Evolutionary conservation across 1,284 basidiomycete genomes (phyloP).

Genomic region (Coniophora puteana): DNA sequence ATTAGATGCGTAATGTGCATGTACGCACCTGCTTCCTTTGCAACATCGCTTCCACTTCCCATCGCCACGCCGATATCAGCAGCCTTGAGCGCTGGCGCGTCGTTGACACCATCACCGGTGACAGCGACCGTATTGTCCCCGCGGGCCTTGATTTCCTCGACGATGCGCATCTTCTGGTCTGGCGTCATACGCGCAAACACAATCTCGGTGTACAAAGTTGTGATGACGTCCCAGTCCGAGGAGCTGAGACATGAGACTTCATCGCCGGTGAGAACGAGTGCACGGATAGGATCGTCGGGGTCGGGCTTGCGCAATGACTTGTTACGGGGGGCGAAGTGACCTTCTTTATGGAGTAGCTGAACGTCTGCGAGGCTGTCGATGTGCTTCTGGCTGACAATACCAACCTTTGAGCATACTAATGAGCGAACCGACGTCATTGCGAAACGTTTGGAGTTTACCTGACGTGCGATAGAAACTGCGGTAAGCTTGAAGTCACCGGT

Average conservation of each 20-base stretch:
- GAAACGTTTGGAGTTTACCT: conserved; percentile 46
- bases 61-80: conserved; percentile 57
- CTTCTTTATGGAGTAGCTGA: conserved; percentile 14
- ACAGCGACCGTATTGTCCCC: conserved; percentile 49
- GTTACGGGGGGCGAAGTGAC: conserved; percentile 9
- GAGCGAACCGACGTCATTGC: neutral
- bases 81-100: conserved; percentile 59
- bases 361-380: conserved; percentile 35
- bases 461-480: conserved; percentile 57
- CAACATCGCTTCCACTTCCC: conserved; percentile 48
- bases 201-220: conserved; percentile 54
- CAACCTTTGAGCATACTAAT: conserved; percentile 31
- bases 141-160: conserved; percentile 53
- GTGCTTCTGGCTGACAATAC: conserved; percentile 46
- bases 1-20: neutral
- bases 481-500: conserved; percentile 47
- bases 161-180: conserved; percentile 70
- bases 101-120: conserved; percentile 69
- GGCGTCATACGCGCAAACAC: conserved; percentile 75
- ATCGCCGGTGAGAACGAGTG: conserved; percentile 36
- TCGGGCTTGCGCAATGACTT: conserved; percentile 13
- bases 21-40: conserved; percentile 32
- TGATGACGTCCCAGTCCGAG: conserved; percentile 39
- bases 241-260: conserved; percentile 38
- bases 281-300: conserved; percentile 19